A percentile compares a stretch with the other conserved stretches of the same genome.
Conservation (phyloP, 305 asterid genomes). For the Fraxinus baroniana region DNA sequence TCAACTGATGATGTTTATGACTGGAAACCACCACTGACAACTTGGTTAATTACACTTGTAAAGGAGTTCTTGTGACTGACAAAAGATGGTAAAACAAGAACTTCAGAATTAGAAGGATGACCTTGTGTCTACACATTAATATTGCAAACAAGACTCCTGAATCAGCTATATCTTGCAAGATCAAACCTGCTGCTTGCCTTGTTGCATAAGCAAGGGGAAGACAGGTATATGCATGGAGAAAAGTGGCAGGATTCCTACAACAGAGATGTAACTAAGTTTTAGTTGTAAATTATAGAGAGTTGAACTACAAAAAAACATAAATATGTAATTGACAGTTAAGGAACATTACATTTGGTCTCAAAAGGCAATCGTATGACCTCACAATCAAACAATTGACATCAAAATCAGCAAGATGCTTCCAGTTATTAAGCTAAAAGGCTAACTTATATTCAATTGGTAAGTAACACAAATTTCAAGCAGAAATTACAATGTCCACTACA, state of each 20-base stretch:
- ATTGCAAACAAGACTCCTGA: slow-evolving; percentile 90
- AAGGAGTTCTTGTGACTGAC: not conserved
- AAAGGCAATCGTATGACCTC: slow-evolving; percentile 1
- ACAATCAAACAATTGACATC: not conserved
- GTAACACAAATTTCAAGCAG: not conserved
- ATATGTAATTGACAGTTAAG: slow-evolving; percentile 18
- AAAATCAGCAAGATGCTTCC: slow-evolving; percentile 18
- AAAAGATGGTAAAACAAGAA: not conserved
- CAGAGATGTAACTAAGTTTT: slow-evolving; percentile 20
- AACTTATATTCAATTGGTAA: not conserved
- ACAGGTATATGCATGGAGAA: slow-evolving; percentile 96
- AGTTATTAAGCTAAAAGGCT: slow-evolving; percentile 6
- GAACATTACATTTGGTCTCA: slow-evolving; percentile 1
- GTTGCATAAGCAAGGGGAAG: slow-evolving; percentile 84
- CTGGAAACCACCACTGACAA: slow-evolving; percentile 17
- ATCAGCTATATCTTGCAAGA: slow-evolving; percentile 88
- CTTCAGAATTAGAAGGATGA: slow-evolving; percentile 27
- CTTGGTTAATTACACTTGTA: not conserved
- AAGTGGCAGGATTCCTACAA: slow-evolving; percentile 93
- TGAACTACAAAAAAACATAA: not conserved
- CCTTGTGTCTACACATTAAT: slow-evolving; percentile 96
- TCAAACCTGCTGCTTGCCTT: slow-evolving; percentile 93
- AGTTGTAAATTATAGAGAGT: not conserved
- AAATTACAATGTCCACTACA: slow-evolving; percentile 4
- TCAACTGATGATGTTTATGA: slow-evolving; percentile 24